These are phyloP conservation scores for Triticum turgidum DNA, from an alignment of 176 grass and related monocot species.

Conservation along the genomic window DNA sequence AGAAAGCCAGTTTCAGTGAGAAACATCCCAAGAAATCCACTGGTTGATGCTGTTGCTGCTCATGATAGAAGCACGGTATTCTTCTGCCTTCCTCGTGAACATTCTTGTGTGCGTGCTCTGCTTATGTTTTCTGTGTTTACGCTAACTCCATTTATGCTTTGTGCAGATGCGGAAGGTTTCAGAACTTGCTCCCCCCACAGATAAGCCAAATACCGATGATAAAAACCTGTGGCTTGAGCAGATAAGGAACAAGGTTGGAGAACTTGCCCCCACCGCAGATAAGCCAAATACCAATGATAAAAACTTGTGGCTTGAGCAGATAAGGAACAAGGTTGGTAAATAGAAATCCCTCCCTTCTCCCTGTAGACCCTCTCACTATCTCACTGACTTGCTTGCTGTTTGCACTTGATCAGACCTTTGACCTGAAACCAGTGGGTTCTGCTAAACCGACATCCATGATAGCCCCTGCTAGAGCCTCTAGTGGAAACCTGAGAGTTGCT, in stretches of 20 bases:
- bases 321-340: slow-evolving; percentile 80
- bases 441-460: slow-evolving; percentile 44
- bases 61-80: slow-evolving; percentile 97
- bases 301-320: slow-evolving; percentile 92
- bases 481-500: slow-evolving; percentile 84
- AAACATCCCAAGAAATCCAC: slow-evolving; percentile 84
- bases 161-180: slow-evolving; percentile 93
- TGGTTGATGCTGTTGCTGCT: slow-evolving; percentile 92
- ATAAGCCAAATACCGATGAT: slow-evolving; percentile 48
- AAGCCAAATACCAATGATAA: slow-evolving; percentile 55
- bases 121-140: slow-evolving; percentile 23
- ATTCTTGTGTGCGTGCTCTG: neutral
- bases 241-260: slow-evolving; percentile 88
- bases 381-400: slow-evolving; percentile 26
- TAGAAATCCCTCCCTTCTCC: neutral
- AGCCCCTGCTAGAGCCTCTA: slow-evolving; percentile 45
- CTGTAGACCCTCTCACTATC: neutral
- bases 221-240: slow-evolving; percentile 92
- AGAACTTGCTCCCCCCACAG: slow-evolving; percentile 46
- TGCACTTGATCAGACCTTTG: slow-evolving; percentile 67
- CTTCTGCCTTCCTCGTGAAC: neutral
- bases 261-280: slow-evolving; percentile 44
- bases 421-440: slow-evolving; percentile 61
- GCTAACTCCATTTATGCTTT: slow-evolving; percentile 26
- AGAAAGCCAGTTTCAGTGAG: slow-evolving; percentile 66